Evolutionary conservation across 192 early-diverging fungal species (phyloP).

Genomic region (Umbelopsis sp.): DNA sequence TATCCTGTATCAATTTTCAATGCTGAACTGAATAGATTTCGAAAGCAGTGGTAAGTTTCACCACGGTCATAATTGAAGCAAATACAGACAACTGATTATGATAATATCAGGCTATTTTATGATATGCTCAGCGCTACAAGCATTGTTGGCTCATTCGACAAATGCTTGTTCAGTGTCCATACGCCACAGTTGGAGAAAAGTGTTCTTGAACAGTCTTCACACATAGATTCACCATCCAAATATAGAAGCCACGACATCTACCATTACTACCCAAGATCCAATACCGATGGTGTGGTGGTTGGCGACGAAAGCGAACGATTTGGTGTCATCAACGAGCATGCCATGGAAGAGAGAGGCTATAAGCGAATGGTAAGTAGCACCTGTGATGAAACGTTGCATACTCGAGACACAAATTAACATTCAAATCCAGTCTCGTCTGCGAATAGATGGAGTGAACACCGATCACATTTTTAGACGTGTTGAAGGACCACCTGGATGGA

Average conservation of each 20-base stretch:
- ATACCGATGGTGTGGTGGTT: conserved; percentile 41
- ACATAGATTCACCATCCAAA: conserved; percentile 27
- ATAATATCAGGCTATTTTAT: conserved; percentile 64
- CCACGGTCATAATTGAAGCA: background rate
- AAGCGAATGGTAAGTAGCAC: conserved; percentile 43
- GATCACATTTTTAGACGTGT: conserved; percentile 87
- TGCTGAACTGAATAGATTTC: conserved; percentile 78
- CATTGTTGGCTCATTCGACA: conserved; percentile 92
- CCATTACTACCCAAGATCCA: conserved; percentile 35
- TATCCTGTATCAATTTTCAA: conserved; percentile 87
- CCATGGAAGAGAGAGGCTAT: conserved; percentile 40
- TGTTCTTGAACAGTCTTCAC: conserved; percentile 36
- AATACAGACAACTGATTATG: background rate
- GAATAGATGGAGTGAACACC: conserved; percentile 88
- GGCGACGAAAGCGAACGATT: conserved; percentile 34
- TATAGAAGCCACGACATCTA: conserved; percentile 44
- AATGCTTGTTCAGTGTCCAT: conserved; percentile 93
- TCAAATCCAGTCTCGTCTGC: conserved; percentile 62
- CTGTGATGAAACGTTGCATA: background rate
- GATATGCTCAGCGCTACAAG: conserved; percentile 87
- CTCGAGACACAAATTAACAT: background rate
- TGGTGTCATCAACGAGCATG: conserved; percentile 40
- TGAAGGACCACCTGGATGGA: conserved; percentile 91
- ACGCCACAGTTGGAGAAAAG: conserved; percentile 73
- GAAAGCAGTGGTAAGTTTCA: conserved; percentile 77